Conservation (phyloP, 2,329 filamentous ascomycete genomes). For the Claviceps sp. region DNA sequence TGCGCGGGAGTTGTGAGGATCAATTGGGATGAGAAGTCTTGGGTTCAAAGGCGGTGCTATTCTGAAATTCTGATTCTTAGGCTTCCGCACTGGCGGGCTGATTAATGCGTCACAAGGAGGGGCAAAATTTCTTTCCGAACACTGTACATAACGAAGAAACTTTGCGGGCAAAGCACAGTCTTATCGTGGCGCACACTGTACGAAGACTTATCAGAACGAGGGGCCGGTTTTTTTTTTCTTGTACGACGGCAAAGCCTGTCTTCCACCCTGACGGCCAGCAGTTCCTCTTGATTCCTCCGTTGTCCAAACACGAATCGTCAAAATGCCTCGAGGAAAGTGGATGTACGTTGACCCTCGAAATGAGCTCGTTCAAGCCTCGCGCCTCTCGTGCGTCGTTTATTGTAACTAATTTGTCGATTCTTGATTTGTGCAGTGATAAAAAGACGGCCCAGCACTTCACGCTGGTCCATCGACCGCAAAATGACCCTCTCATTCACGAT, state of each 20-base stretch:
- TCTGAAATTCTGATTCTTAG: not conserved
- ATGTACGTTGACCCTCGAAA: conserved; percentile 27
- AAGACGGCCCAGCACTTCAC: conserved; percentile 87
- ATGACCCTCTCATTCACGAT: conserved; percentile 95
- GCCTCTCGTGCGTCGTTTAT: not conserved
- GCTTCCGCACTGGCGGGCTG: conserved; percentile 13
- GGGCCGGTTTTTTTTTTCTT: conserved; percentile 17
- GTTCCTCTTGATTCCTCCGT: not conserved
- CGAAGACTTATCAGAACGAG: conserved; percentile 10
- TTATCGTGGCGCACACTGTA: conserved; percentile 12
- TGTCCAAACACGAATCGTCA: conserved; percentile 17
- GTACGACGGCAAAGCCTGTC: conserved; percentile 1
- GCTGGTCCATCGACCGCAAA: conserved; percentile 89
- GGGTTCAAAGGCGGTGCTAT: not conserved
- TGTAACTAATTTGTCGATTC: not conserved
- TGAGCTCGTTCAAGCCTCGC: not conserved
- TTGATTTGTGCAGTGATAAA: conserved; percentile 47
- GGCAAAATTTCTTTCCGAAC: conserved; percentile 30
- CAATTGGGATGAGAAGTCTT: not conserved
- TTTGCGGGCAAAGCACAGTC: conserved; percentile 13
- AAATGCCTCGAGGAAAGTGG: conserved; percentile 66
- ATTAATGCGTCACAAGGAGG: conserved; percentile 31
- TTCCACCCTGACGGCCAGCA: conserved; percentile 2
- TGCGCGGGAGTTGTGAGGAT: not conserved
- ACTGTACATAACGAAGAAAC: conserved; percentile 12